Evolutionary conservation across 2,329 filamentous ascomycete genomes (phyloP), one percentile per base, ranked within the genome.

Genomic region (Cordyceps javanica): DNA sequence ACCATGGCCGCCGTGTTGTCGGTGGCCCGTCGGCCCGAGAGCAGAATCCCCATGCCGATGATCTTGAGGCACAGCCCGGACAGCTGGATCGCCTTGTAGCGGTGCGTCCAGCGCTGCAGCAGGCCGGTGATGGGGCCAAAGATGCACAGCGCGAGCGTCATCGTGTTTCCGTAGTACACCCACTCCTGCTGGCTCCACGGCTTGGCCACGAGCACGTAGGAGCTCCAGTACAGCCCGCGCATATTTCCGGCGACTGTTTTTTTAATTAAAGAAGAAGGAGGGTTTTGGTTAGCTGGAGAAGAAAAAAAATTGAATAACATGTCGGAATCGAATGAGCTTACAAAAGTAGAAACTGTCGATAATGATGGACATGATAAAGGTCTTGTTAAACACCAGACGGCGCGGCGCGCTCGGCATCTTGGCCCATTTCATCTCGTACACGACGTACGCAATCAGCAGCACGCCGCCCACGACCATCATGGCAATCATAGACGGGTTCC

Each of bases 41-140:
- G 54, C 11, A 73, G 65, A 25, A 74, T 66, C 2, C 67, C 71
- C 60, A 73, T 58, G 11, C 65, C 66, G 44, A 63, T 61, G 14
- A 59, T 52, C 3, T 63, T 60, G 30, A 77, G 58, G 3, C 73
- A 63, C 6, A 75, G 57, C 3, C 67, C 72, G 38, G 74, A 63
- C 28, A 76, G 58, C 70, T 72, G 72, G 19, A 76, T 55, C 8
- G 66, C 62, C 66, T 75, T 76, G 70, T 76, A 77, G 1, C 73
- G 68, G 56, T 76, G 74, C 0, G 72, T 70, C 19, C 50, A 38
- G 0, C 69, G 62, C 28, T 75, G 73, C 25, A 71, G 62, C 9
- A 72, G 62, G 44, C 70, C 70, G 26, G 69, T 69, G 8, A 76
- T 36, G 2, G 72, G 72, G 0, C 72, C 67, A 3, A 74, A 41